Base-by-base conservation (phyloP, 495 filamentous ascomycete species). In the Penicillium antarcticum region DNA sequence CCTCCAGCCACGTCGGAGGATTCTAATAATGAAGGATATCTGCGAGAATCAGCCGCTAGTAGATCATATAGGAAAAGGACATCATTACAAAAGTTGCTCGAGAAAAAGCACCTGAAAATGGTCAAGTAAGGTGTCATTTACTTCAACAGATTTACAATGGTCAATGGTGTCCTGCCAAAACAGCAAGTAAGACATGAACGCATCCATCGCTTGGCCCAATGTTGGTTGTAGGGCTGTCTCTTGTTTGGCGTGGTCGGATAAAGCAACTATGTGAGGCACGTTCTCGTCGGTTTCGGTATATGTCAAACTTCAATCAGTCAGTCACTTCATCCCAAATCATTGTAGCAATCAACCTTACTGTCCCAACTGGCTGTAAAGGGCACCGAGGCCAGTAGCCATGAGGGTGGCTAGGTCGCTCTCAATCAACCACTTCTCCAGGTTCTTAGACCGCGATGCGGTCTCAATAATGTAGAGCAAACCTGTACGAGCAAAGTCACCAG, bases 161-260 rank as follows among this genome's bases (percentile, higher is more conserved):
- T 97, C 91, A 41, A 99, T 78, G 13, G 96, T 89, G 67, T 99
- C 94, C 61, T 99, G 94, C 95, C 94, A 99, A 57, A 99, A 98
- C 13, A 91, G 72, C 12, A 99, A 76, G 61, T 97, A 92, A 12
- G 94, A 95, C 21, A 99, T 80, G 60, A 99, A 97, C 0, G 94
- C 95, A 41, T 91, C 86, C 69, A 98, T 81, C 56, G 95, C 86
- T 6, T 80, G 75, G 48, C 88, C 87, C 52, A 95, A 87, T 13
- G 13, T 77, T 60, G 45, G 86, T 10, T 66, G 60, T 11, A 74
- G 51, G 9, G 72, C 67, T 1, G 63, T 71, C 36, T 68, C 67
- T 38, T 74, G 67, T 9, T 63, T 53, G 5, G 64, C 66, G 46
- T 92, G 89, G 61, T 99, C 92, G 13, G 92, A 96, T 43, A 96